Percentiles rank a stretch among this genome's conserved stretches.
Conservation (phyloP, 192 early-diverging fungal species). For the Entomortierella beljakovae region DNA sequence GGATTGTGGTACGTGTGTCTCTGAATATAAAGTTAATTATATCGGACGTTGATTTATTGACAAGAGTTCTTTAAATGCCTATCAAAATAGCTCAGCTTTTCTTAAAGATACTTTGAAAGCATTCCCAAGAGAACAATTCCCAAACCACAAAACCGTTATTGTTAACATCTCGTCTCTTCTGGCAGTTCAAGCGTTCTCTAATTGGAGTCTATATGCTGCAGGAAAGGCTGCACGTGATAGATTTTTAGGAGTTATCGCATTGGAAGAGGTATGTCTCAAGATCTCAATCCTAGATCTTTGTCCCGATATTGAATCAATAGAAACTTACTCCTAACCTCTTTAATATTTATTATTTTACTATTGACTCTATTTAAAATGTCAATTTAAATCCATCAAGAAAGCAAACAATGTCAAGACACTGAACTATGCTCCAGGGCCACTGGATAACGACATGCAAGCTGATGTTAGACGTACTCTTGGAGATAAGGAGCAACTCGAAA, state of each 20-base stretch:
- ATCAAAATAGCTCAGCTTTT: conserved; percentile 51
- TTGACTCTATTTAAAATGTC: not conserved
- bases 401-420: conserved; percentile 68
- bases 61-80: not conserved
- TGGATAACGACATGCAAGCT: conserved; percentile 87
- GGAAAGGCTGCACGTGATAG: conserved; percentile 88
- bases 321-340: not conserved
- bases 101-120: conserved; percentile 49
- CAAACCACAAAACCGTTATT: conserved; percentile 55
- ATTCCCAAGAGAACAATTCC: conserved; percentile 44
- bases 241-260: conserved; percentile 75
- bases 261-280: conserved; percentile 61
- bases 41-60: not conserved
- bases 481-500: conserved; percentile 68
- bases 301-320: not conserved
- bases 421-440: conserved; percentile 90
- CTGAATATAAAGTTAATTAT: not conserved
- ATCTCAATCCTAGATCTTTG: not conserved
- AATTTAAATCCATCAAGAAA: conserved; percentile 23
- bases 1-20: conserved; percentile 55
- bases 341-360: conserved; percentile 1
- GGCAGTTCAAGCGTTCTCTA: conserved; percentile 77
- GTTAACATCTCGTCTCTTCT: conserved; percentile 86
- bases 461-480: conserved; percentile 77
- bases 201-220: conserved; percentile 86